phyloP scores from a whole-genome alignment of 257 asterid species.

The Verbascum thapsus region DNA sequence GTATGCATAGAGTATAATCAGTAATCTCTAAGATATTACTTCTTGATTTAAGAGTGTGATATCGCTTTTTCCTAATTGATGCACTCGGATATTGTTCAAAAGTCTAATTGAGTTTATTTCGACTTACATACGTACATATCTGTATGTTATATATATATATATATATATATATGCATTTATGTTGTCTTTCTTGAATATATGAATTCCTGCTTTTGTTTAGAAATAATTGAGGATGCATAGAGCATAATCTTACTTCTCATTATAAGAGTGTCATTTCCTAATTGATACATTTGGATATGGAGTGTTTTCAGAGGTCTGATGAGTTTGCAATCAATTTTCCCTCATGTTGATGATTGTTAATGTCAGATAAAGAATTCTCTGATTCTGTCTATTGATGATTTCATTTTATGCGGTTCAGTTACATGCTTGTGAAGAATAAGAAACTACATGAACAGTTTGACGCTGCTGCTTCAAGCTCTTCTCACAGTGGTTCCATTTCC shows the following conservation, averaged over 20 bases:
- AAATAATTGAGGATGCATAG: constrained; percentile 2
- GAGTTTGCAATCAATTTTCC: constrained; percentile 1
- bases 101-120: no score
- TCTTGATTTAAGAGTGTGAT: neutral
- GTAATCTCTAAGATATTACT: neutral
- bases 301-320: constrained; percentile 1
- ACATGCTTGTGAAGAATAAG: constrained; percentile 89
- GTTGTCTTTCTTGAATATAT: neutral
- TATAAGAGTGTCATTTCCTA: neutral
- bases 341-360: constrained; percentile 11
- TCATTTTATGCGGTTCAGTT: constrained; percentile 58
- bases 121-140: no score
- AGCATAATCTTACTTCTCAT: neutral
- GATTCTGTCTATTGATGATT: constrained; percentile 25
- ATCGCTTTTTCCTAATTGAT: neutral
- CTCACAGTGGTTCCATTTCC: constrained; percentile 47
- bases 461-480: constrained; percentile 85
- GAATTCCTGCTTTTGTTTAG: neutral
- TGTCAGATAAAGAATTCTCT: neutral
- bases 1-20: neutral
- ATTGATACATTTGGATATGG: neutral
- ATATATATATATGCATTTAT: neutral
- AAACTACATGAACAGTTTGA: constrained; percentile 83
- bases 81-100: neutral
- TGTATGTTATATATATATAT: no score